Percentiles rank a stretch among this genome's conserved stretches.
Conservation (phyloP, 2,329 filamentous ascomycete genomes). For the Exophiala xenobiotica region DNA sequence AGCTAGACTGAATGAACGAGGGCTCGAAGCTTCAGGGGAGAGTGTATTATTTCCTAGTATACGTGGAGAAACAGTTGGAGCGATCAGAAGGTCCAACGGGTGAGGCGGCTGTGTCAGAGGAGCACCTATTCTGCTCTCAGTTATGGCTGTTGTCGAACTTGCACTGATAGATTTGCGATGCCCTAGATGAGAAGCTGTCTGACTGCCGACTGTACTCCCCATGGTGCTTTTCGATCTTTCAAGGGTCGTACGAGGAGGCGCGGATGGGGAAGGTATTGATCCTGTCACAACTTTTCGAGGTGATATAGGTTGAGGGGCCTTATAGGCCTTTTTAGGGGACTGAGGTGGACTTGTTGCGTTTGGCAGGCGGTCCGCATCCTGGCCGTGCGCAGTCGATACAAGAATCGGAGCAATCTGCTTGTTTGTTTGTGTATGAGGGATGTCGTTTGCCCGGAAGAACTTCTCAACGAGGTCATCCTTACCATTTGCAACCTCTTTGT, state of each 20-base stretch:
- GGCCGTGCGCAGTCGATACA: conserved; percentile 5
- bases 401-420: not conserved
- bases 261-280: conserved; percentile 4
- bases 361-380: not conserved
- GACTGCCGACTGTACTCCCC: not conserved
- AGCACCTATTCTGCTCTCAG: conserved; percentile 6
- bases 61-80: conserved; percentile 9
- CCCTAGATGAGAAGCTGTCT: not conserved
- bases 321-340: conserved; percentile 15
- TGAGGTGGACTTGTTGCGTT: conserved; percentile 11
- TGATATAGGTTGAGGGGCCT: conserved; percentile 8
- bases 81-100: conserved; percentile 13
- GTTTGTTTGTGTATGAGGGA: conserved; percentile 43
- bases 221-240: conserved; percentile 20
- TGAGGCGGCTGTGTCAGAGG: conserved; percentile 11
- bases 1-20: conserved; percentile 27
- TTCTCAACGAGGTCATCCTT: conserved; percentile 47
- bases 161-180: conserved; percentile 28
- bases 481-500: conserved; percentile 31
- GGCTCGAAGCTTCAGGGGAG: conserved; percentile 24
- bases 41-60: conserved; percentile 10
- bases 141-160: conserved; percentile 15
- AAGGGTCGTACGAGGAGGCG: conserved; percentile 1
- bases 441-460: conserved; percentile 71
- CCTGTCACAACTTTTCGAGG: conserved; percentile 11